Evolutionary conservation across 2,329 filamentous ascomycete species (phyloP).

Genomic region (Zymoseptoria ardabiliae): DNA sequence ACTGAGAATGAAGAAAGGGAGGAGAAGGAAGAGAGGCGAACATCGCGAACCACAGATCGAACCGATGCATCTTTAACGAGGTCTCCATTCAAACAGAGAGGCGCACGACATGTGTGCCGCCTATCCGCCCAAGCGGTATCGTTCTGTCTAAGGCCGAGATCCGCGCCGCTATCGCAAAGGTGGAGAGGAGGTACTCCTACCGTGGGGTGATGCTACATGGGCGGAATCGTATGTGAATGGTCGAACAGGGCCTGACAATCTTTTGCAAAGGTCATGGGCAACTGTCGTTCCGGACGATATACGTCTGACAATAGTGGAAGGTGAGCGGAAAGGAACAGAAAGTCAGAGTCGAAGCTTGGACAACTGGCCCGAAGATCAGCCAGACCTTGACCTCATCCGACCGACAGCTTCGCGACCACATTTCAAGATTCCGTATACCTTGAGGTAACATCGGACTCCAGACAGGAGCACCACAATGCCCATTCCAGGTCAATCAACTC

Average conservation of each 20-base stretch:
- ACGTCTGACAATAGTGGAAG: too few relatives aligned
- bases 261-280: too few relatives aligned
- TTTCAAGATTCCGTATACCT: not conserved
- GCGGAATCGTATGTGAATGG: not conserved
- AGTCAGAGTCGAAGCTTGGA: too few relatives aligned
- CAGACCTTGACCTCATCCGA: not conserved
- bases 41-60: not conserved
- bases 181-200: not conserved
- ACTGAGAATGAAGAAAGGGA: not conserved
- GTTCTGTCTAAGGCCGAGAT: not conserved
- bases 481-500: not conserved
- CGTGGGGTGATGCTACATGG: not conserved
- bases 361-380: not conserved
- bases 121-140: conserved; percentile 3
- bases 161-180: conserved; percentile 3
- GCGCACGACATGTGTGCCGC: not conserved
- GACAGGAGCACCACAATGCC: not conserved
- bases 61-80: not conserved
- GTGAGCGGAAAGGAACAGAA: not conserved
- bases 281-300: too few relatives aligned
- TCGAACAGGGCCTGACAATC: too few relatives aligned
- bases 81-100: not conserved
- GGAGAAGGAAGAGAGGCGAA: not conserved
- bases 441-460: too few relatives aligned
- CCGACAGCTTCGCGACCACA: too few relatives aligned